Evolutionary conservation across 208 protist genomes (phyloP).

Genomic region (Vickermania ingenoplastis): DNA sequence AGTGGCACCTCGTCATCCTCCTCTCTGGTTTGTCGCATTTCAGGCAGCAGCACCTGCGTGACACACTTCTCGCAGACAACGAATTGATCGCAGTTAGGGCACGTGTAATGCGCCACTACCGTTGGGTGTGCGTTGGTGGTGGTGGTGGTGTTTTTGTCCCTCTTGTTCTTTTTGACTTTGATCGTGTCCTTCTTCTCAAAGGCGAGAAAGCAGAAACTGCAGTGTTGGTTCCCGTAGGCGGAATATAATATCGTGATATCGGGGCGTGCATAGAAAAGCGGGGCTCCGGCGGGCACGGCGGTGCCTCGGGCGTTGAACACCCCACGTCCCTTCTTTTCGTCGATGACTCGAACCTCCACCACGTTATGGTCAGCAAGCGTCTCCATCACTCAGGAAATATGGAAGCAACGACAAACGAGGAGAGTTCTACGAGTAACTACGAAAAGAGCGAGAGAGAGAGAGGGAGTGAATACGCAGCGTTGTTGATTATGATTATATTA

Average conservation of each 20-base stretch:
- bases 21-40: too few relatives aligned
- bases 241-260: slow-evolving; percentile 71
- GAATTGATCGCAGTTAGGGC: slow-evolving; percentile 61
- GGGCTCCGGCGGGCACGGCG: slow-evolving; percentile 14
- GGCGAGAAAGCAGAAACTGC: slow-evolving; percentile 44
- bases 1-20: background rate
- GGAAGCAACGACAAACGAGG: too few relatives aligned
- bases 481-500: too few relatives aligned
- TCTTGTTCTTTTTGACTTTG: too few relatives aligned
- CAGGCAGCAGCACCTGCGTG: slow-evolving; percentile 1
- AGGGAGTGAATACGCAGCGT: too few relatives aligned
- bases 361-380: background rate
- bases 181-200: too few relatives aligned
- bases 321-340: slow-evolving; percentile 36
- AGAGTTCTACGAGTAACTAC: too few relatives aligned
- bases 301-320: slow-evolving; percentile 30
- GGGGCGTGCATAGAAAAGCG: slow-evolving; percentile 28
- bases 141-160: too few relatives aligned
- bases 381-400: too few relatives aligned
- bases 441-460: too few relatives aligned
- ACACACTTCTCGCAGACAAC: slow-evolving; percentile 36
- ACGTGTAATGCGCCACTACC: slow-evolving; percentile 15
- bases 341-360: slow-evolving; percentile 10
- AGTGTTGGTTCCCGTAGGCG: slow-evolving; percentile 32
- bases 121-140: too few relatives aligned